Conservation (phyloP, 2,329 filamentous ascomycete genomes). For the Teratosphaeria epicoccoides region DNA sequence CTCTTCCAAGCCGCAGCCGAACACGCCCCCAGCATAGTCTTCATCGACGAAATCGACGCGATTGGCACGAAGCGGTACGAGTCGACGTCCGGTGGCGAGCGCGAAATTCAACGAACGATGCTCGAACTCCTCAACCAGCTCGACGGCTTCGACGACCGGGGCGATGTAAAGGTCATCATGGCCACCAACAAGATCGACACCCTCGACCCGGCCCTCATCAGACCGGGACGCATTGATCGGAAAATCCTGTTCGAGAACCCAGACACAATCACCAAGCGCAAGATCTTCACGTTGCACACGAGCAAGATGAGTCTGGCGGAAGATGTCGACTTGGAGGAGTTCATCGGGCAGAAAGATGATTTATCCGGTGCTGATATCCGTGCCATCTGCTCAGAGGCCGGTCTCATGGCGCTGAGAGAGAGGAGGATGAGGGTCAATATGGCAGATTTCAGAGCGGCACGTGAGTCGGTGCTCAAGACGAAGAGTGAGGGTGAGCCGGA, state of each 20-base stretch:
- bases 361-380: slow-evolving; percentile 96
- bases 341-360: slow-evolving; percentile 97
- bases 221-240: slow-evolving; percentile 93
- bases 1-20: slow-evolving; percentile 94
- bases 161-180: slow-evolving; percentile 99
- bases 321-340: slow-evolving; percentile 97
- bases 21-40: slow-evolving; percentile 92
- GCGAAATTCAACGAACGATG: slow-evolving; percentile 97
- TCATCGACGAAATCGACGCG: slow-evolving; percentile 98
- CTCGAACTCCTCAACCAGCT: slow-evolving; percentile 95
- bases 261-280: slow-evolving; percentile 82
- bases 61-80: slow-evolving; percentile 99
- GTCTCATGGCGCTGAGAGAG: slow-evolving; percentile 86
- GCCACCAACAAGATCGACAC: slow-evolving; percentile 99
- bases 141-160: slow-evolving; percentile 95
- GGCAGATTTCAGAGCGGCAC: slow-evolving; percentile 88
- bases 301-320: slow-evolving; percentile 96
- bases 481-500: slow-evolving; percentile 98
- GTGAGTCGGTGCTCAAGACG: slow-evolving; percentile 91
- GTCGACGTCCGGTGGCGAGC: slow-evolving; percentile 89
- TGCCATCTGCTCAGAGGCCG: slow-evolving; percentile 95
- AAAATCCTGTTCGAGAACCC: slow-evolving; percentile 80
- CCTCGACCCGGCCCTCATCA: slow-evolving; percentile 87
- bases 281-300: slow-evolving; percentile 97
- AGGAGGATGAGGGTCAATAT: slow-evolving; percentile 97